These are phyloP conservation scores for Aspergillus taichungensis DNA, from an alignment of 495 filamentous ascomycete genomes.

Conservation along the genomic window DNA sequence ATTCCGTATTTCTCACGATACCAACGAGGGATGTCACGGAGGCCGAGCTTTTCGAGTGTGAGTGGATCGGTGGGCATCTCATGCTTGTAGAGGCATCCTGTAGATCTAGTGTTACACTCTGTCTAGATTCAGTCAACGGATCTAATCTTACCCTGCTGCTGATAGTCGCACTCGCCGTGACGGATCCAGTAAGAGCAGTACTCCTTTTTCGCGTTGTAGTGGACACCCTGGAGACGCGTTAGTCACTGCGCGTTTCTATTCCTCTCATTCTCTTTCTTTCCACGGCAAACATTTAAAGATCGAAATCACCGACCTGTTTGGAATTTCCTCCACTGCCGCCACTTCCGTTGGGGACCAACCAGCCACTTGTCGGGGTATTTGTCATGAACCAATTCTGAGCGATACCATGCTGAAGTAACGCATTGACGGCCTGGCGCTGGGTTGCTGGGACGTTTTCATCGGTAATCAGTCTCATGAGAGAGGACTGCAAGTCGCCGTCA, in stretches of 20 bases:
- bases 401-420: conserved; percentile 12
- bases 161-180: conserved; percentile 74
- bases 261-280: background rate
- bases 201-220: conserved; percentile 45
- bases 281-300: background rate
- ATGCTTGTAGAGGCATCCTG: conserved; percentile 74
- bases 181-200: conserved; percentile 86
- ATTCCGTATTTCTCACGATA: conserved; percentile 39
- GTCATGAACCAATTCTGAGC: conserved; percentile 8
- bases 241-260: background rate
- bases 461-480: conserved; percentile 14
- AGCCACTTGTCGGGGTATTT: conserved; percentile 6
- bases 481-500: conserved; percentile 14
- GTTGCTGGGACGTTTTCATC: conserved; percentile 16
- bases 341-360: conserved; percentile 9
- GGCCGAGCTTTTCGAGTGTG: conserved; percentile 55
- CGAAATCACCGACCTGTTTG: conserved; percentile 15
- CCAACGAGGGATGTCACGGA: conserved; percentile 48
- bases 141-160: conserved; percentile 49
- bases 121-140: too few species aligned
- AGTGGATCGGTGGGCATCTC: conserved; percentile 63
- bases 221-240: conserved; percentile 4
- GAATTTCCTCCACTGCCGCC: conserved; percentile 1
- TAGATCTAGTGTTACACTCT: conserved; percentile 1
- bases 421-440: conserved; percentile 15